Base-by-base conservation (phyloP, 176 grass and related monocot genomes). In the Areca catechu region DNA sequence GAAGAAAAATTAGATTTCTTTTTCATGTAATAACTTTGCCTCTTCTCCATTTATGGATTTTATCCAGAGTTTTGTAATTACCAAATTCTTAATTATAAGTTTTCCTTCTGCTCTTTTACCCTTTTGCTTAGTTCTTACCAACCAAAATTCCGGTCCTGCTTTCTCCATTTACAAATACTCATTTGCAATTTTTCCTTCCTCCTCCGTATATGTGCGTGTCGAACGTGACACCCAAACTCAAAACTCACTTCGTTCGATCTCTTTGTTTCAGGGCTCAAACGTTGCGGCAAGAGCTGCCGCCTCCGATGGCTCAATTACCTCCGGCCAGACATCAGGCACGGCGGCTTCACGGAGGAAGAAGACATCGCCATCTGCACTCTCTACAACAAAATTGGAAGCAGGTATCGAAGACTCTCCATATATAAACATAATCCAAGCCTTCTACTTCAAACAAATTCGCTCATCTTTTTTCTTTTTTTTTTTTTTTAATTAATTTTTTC, bases 301-400 rank as follows among this genome's bases (percentile, higher is more conserved):
- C 19, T 68, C 29, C 55, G 66, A 47, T 68, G 66, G 66, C 66
- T 68, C 19, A 68, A 68, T 56, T 68, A 68, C 28, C 66, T 68
- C 14, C 24, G 66, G 15, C 66, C 66, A 0, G 53, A 68, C 66
- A 68, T 68, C 27, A 68, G 24, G 52, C 66, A 68, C 19, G 66
- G 66, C 15, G 66, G 66, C 14, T 68, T 68, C 52, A 68, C 66
- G 6, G n/a, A 57, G 30, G 53, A 68, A 47, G 66, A 68, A 54
- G 66, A 68, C 53, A 17, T 20, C 15, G 5, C 21, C 66, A 68
- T 68, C 34, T 68, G n/a, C 66, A 17, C 27, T 47, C 27, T 68
- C 28, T 68, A 68, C 66, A 23, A 48, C 53, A 7, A 19, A 19
- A 68, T 68, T 16, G 66, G 66, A 56, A 68, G 66, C 66, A 68